Evolutionary conservation across 1,139 yeast species (phyloP), one percentile per base, ranked within the genome.

Genomic region (Debaryomycetaceae sp.): DNA sequence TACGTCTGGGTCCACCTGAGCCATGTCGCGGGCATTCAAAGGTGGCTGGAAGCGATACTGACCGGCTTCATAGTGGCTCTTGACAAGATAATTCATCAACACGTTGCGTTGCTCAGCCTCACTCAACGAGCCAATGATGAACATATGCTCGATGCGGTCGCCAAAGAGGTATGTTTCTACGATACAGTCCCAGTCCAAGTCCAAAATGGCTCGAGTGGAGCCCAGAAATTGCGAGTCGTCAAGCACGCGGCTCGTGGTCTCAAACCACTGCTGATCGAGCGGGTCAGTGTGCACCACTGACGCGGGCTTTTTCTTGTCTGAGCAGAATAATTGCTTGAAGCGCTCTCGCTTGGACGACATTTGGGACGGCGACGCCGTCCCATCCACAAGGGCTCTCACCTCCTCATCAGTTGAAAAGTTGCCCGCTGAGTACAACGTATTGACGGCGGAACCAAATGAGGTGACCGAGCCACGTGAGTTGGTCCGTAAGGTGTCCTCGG

Each of bases 141-240:
- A 34, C 4, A 35, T 15, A n/a, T 14, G 20, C 4, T 34, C 35
- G 4, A 41, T 18, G 19, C 16, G 7, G 18, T 31, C 40, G 3
- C 45, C 45, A 28, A 40, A 41, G 10, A 40, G 20, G 25, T 37
- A 35, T 11, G 31, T 30, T 24, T 40, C 44, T 8, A 32, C 27
- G 5, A 41, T 26, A 5, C 30, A 28, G 13, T 35, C 29, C 42
- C 42, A 41, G 20, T 40, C 32, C 8, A 40, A 25, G n/a, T 34
- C 25, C 12, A 40, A 31, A 19, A 29, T 30, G 11, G 18, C 34
- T 29, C 28, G 27, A 17, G 19, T 24, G 13, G 31, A 25, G 3
- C 28, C 26, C 4, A 18, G 13, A 17, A 12, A 27, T 5, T 29
- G 25, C 6, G 12, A 12, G 11, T 26, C 25, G 12, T 29, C 9